Evolutionary conservation across 2,329 filamentous ascomycete genomes (phyloP), one percentile per base, ranked within the genome.

Genomic region (Incumbomyces delicatus): DNA sequence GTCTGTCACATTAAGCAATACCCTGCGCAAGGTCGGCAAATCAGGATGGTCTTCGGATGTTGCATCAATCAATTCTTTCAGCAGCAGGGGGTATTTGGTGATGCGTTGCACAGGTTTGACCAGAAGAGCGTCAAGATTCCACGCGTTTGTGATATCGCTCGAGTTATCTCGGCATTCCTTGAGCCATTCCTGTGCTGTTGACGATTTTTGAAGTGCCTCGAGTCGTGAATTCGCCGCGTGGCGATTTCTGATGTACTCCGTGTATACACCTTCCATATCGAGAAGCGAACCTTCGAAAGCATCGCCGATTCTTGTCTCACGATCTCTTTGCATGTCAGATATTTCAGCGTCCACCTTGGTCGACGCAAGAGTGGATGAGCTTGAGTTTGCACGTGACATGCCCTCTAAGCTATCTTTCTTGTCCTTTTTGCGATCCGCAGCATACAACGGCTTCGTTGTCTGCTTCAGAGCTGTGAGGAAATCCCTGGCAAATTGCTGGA

Each of bases 71-170:
- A 98, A 72, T 47, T 88, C 81, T 30, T 81, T 79, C 37, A 98
- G 78, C 34, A 98, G 72, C 38, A 95, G 81, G 2, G 88, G 88
- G 60, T 96, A 98, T 60, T 95, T 95, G 30, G 90, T 82, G 52
- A 96, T 83, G 40, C 92, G 80, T 66, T 98, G 92, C 63, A 94
- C 89, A 1, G 92, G 92, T 65, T 98, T 98, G 61, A 98, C 90
- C 16, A 98, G 76, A n/a, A 98, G 73, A 0, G 92, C 94, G 63
- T 95, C 89, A 50, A 98, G 67, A 63, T 94, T 86, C 92, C 92
- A 98, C 0, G 92, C 90, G 20, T 82, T 80, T 0, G 92, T 98
- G 53, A 98, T 75, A 61, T 95, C 92, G 57, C 87, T 85, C 11
- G 90, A 89, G 59, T 90, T 89, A 57, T 87, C 81, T 59, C 92